Base-by-base conservation (phyloP, 2,329 filamentous ascomycete genomes). In the Epicoccum nigrum region DNA sequence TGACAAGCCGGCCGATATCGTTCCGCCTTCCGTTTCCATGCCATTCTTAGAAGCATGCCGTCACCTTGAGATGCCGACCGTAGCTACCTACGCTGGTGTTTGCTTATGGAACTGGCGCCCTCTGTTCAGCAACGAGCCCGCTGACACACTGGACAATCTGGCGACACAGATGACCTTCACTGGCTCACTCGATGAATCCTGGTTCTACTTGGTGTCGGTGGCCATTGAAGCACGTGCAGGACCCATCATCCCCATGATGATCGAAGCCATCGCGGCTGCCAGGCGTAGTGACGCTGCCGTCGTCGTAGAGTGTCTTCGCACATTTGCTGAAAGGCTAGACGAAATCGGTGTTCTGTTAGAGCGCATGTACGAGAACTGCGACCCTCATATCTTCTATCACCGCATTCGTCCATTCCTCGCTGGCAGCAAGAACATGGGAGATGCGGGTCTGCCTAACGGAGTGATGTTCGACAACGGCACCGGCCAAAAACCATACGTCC, bases 51-150 rank as follows among this genome's bases (percentile, higher is more conserved):
- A 86, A 58, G 83, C 95, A 38, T 93, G 90, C 62, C 79, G 83
- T 35, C 85, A 86, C 55, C 83, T 99, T 15, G 90, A 97, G 67
- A 80, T 99, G 20, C 92, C 90, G 6, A 90, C 92, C 1, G 93
- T 99, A 21, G 94, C 93, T 39, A 97, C 93, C 15, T 99, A 97
- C 71, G 91, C 94, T 6, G 90, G 88, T 7, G 81, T 97, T 4
- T 93, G 90, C 60, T 81, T 99, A 20, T 99, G 94, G 94, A 99
- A 99, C 76, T 97, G 92, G 81, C 93, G 92, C 74, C 90, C 92
- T 0, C 83, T 97, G 46, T 97, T 97, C 69, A 77, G 86, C 53
- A 85, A 90, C 56, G 92, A 97, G 72, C 83, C 84, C 28, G 85
- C 94, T 50, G 90, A 95, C 67, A 85, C 86, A 58, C 81, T 97